Conservation (phyloP, 2,329 filamentous ascomycete genomes). For the Sarocladiaceae sp. region DNA sequence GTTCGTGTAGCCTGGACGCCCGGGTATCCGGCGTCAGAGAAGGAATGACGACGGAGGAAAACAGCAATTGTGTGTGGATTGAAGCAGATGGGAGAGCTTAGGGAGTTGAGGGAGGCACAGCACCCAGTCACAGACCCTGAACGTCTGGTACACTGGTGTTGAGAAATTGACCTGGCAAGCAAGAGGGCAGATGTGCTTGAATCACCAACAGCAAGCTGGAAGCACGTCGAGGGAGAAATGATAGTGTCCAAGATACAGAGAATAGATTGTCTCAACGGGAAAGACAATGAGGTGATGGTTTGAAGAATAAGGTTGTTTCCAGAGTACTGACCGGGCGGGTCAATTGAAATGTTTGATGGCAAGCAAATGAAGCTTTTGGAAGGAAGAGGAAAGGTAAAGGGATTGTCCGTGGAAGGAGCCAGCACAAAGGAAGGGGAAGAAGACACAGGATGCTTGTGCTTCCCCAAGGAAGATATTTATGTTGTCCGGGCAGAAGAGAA, state of each 20-base stretch:
- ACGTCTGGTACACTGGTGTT: not conserved
- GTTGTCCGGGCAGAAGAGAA: no score
- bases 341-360: constrained; percentile 1
- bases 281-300: not conserved
- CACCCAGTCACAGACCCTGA: no score
- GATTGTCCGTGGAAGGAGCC: not conserved
- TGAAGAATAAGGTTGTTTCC: constrained; percentile 4
- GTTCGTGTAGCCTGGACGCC: constrained; percentile 8
- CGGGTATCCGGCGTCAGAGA: constrained; percentile 1
- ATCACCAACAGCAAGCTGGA: constrained; percentile 36
- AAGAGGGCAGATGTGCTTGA: not conserved
- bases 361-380: constrained; percentile 4
- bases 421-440: no score
- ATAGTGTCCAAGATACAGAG: constrained; percentile 49
- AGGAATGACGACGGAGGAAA: not conserved
- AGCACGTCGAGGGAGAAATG: constrained; percentile 67
- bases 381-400: not conserved
- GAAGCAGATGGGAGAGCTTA: not conserved
- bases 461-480: no score
- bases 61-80: not conserved
- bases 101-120: no score
- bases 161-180: not conserved
- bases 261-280: not conserved
- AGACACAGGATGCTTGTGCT: no score
- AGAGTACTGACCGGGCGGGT: not conserved